Evolutionary conservation across 208 protist species (phyloP).

Genomic region (Tetramitus jugosus): DNA sequence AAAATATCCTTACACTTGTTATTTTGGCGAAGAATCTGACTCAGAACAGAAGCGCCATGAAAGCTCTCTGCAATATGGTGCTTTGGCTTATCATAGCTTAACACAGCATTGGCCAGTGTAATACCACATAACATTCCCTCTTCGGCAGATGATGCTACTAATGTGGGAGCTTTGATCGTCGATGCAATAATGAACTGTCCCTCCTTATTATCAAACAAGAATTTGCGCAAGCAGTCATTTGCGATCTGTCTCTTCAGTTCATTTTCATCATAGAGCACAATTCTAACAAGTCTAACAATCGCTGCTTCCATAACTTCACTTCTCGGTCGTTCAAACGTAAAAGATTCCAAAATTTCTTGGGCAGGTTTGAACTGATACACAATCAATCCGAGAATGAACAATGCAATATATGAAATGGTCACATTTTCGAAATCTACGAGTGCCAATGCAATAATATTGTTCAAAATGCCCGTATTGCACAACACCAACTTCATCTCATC

Average conservation of each 20-base stretch:
- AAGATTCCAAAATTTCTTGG: constrained; percentile 5
- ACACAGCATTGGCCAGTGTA: not conserved
- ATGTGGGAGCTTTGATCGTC: constrained; percentile 2
- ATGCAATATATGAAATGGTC: not conserved
- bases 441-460: not conserved
- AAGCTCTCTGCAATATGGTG: not conserved
- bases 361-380: not conserved
- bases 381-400: not conserved
- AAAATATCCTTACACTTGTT: constrained; percentile 15
- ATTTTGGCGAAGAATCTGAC: not conserved
- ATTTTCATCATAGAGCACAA: not conserved
- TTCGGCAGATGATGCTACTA: not conserved
- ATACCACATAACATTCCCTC: constrained; percentile 16
- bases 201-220: constrained; percentile 11
- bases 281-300: not conserved
- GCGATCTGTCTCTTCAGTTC: not conserved
- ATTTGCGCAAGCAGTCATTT: not conserved
- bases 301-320: not conserved
- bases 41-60: not conserved
- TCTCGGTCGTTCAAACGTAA: not conserved
- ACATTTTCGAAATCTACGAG: not conserved
- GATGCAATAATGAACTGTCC: constrained; percentile 15
- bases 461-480: not conserved
- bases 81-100: not conserved
- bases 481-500: too few relatives aligned